phyloP scores from a whole-genome alignment of 169 alveolate species.

The Cyclospora cayetanensis region DNA sequence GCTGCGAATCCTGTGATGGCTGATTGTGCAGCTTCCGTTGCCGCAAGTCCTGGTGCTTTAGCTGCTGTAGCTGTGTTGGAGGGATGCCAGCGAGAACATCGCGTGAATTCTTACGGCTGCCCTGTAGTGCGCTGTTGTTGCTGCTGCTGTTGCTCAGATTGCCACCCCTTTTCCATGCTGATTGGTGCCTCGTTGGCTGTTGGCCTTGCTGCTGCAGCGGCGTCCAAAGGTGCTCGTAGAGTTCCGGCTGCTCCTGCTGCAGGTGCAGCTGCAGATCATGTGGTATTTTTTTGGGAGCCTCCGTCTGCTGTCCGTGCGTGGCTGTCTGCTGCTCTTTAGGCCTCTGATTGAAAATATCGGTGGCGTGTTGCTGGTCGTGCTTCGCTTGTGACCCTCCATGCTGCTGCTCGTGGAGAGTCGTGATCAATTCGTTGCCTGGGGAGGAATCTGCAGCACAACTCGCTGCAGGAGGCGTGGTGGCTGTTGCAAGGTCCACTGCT shows the following conservation, averaged over 20 bases:
- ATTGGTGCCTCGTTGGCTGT: constrained; percentile 11
- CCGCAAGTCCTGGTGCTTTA: not conserved
- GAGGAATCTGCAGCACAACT: not conserved
- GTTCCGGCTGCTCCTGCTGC: not conserved
- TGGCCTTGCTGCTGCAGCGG: not conserved
- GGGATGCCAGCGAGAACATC: too few relatives aligned
- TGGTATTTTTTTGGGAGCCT: not conserved
- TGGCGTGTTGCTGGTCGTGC: not conserved
- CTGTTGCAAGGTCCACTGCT: not conserved
- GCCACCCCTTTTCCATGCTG: not conserved
- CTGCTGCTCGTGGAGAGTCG: too few relatives aligned
- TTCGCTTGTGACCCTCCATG: too few relatives aligned
- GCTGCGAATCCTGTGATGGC: not conserved
- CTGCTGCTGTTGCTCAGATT: not conserved
- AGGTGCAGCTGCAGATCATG: not conserved
- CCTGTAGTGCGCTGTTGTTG: not conserved
- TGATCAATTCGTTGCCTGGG: not conserved
- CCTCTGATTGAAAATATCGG: too few relatives aligned
- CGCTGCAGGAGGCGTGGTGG: not conserved
- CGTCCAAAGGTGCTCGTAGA: constrained; percentile 8
- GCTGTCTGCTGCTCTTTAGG: too few relatives aligned
- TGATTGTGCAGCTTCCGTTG: not conserved
- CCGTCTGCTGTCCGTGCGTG: too few relatives aligned
- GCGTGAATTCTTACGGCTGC: not conserved
- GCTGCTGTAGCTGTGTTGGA: not conserved